These are phyloP conservation scores for Persicaria tinctoria DNA, from an alignment of 148 eudicot species.

Conservation along the genomic window DNA sequence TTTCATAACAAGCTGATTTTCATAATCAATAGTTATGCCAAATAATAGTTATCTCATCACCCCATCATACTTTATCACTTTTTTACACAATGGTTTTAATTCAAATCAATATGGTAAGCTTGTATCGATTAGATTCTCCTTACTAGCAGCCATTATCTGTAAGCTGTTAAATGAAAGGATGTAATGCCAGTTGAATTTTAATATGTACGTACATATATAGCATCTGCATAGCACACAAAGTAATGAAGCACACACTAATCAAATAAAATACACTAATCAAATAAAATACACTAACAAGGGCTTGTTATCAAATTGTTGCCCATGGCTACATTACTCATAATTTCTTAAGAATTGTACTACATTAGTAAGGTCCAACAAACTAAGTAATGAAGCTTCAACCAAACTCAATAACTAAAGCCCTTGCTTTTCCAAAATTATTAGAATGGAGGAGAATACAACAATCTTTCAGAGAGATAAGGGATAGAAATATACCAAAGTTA, in stretches of 20 bases:
- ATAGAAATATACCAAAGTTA: constrained; percentile 65
- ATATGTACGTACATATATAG: not conserved
- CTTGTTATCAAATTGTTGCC: not conserved
- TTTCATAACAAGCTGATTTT: not conserved
- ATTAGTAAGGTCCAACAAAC: constrained; percentile 1
- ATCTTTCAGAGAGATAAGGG: constrained; percentile 12
- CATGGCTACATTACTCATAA: not conserved
- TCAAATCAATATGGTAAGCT: no score
- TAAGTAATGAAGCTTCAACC: not conserved
- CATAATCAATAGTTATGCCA: not conserved
- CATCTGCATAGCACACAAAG: not conserved
- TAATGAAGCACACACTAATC: not conserved
- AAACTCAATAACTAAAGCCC: not conserved
- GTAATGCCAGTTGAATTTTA: not conserved
- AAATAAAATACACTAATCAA: not conserved
- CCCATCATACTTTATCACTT: not conserved
- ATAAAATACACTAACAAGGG: not conserved
- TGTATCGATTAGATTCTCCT: no score
- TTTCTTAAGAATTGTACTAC: not conserved
- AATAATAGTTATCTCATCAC: not conserved
- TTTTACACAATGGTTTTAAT: not conserved
- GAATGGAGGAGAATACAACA: not conserved
- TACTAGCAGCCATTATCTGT: no score
- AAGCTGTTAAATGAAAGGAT: no score
- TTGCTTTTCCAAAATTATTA: not conserved